phyloP scores from a whole-genome alignment of 2,329 filamentous ascomycete species.

The Epichloe aotearoae region DNA sequence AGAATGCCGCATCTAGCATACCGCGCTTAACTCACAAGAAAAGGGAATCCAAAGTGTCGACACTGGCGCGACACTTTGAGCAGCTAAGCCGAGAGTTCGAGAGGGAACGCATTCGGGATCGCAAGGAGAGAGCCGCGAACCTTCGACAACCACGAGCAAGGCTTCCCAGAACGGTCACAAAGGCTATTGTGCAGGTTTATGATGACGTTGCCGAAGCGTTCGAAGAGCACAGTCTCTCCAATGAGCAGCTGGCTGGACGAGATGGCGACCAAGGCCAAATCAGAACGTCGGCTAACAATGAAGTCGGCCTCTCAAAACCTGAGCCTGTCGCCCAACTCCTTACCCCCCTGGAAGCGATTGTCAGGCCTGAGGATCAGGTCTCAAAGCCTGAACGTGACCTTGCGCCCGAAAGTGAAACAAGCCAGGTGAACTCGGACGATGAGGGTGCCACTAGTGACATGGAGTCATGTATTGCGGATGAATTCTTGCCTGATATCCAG shows the following conservation, averaged over 20 bases:
- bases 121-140: constrained; percentile 66
- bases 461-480: constrained; percentile 56
- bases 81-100: constrained; percentile 94
- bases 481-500: constrained; percentile 50
- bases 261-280: constrained; percentile 7
- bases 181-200: constrained; percentile 92
- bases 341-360: constrained; percentile 13
- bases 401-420: constrained; percentile 16
- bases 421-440: constrained; percentile 52
- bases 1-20: constrained; percentile 60
- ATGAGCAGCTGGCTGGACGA: constrained; percentile 22
- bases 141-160: constrained; percentile 65
- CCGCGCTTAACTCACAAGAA: constrained; percentile 72
- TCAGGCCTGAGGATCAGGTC: constrained; percentile 12
- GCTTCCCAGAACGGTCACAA: constrained; percentile 76
- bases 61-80: constrained; percentile 90
- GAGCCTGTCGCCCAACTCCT: constrained; percentile 9
- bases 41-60: constrained; percentile 69
- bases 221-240: constrained; percentile 56
- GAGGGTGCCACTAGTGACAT: constrained; percentile 58
- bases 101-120: constrained; percentile 79
- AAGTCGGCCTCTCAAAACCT: constrained; percentile 10
- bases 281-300: constrained; percentile 11
- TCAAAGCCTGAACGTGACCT: constrained; percentile 18
- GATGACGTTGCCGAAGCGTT: constrained; percentile 88